Evolutionary conservation across 257 asterid species (phyloP), one percentile per base, ranked within the genome.

Genomic region (Solanum medicagineum): DNA sequence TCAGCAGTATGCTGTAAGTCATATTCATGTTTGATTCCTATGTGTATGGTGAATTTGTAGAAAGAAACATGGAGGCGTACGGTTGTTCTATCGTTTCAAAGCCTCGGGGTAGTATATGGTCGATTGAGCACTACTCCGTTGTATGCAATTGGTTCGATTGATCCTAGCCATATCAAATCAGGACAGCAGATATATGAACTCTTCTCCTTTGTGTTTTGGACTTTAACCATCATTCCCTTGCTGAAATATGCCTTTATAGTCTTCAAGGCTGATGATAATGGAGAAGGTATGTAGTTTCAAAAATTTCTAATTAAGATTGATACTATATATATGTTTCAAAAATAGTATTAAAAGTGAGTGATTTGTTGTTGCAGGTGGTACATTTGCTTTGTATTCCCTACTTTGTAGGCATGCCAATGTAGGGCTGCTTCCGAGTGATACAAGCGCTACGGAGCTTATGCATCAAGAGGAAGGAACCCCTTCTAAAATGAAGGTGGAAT

Each of bases 101-200:
- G 97, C 93, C 92, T 96, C 55, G 99, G 99, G 81, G 93, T 95
- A 86, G 91, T 96, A 83, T 96, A 93, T 83, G 98, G 99, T 75
- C 95, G 97, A 55, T 88, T 96, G 90, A 90, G 97, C 89, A 96
- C 97, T 12, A 95, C 99, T 84, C 99, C 99, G 7, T 81, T 96
- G 73, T 96, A 96, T 45, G 98, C 91, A 53, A 89, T 96, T 71
- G 98, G 94, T 87, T 96, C 98, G 75, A 90, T 96, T 66, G 87
- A 87, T 36, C 89, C 91, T 4, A 45, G 15, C 40, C 93, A 95
- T 51, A 83, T 95, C 77, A 69, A 86, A 85, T 93, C 99, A 11
- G 87, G 87, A 10, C 70, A 86, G 68, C 97, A 96, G 88, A 91
- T 94, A 75, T 91, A 87, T 70, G 95, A 95, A 87, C 97, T 95